phyloP scores from a whole-genome alignment of 2,329 filamentous ascomycete genomes.

The Colletotrichum sp. region DNA sequence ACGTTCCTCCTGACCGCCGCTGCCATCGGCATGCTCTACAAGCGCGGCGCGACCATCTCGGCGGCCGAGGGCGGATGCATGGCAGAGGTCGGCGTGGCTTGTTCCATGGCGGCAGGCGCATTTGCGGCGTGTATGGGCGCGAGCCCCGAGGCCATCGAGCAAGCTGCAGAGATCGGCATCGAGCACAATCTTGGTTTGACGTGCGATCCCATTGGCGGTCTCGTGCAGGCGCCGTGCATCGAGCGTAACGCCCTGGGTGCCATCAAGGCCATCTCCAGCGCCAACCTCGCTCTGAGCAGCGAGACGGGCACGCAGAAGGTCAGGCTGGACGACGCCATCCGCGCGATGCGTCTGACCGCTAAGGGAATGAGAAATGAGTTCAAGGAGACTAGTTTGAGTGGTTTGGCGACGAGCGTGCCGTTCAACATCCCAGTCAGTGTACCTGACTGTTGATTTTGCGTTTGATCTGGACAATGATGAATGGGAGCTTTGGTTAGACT shows the following conservation, averaged over 20 bases:
- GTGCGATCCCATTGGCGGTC: conserved; percentile 54
- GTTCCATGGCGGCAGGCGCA: conserved; percentile 55
- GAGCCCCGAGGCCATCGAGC: conserved; percentile 54
- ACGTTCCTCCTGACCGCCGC: conserved; percentile 55
- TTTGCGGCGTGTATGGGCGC: conserved; percentile 58
- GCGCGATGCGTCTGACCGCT: conserved; percentile 55
- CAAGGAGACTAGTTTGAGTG: conserved; percentile 57
- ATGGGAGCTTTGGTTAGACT: background rate
- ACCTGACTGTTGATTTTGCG: conserved; percentile 47
- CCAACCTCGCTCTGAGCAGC: conserved; percentile 50
- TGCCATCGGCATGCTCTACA: conserved; percentile 58
- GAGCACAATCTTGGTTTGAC: conserved; percentile 57
- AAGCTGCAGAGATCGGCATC: conserved; percentile 57
- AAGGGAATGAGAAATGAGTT: conserved; percentile 59
- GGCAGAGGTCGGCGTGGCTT: conserved; percentile 59
- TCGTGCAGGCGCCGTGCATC: conserved; percentile 57
- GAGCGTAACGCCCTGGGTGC: conserved; percentile 56
- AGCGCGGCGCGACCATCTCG: conserved; percentile 56
- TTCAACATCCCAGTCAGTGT: conserved; percentile 56
- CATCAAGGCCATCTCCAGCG: conserved; percentile 56
- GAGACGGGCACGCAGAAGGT: conserved; percentile 53
- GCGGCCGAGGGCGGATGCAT: conserved; percentile 58
- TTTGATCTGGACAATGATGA: background rate
- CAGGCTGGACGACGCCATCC: conserved; percentile 54
- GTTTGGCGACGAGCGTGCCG: conserved; percentile 54